Percentiles rank a stretch among this genome's conserved stretches.
phyloP scores from a whole-genome alignment of 495 filamentous ascomycete species.

The Podospora sp. region DNA sequence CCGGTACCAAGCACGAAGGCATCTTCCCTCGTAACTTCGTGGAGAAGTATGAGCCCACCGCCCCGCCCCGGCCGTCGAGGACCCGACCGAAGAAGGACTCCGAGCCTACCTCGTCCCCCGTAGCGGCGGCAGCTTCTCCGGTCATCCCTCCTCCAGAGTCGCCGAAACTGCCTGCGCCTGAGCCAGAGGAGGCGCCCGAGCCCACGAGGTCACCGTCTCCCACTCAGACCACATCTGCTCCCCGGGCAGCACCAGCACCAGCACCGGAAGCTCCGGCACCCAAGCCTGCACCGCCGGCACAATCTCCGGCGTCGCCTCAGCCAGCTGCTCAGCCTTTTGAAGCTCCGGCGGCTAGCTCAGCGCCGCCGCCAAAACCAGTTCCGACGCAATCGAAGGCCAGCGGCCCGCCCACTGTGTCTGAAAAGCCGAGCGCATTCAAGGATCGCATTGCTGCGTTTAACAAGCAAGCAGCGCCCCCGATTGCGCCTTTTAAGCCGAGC shows the following conservation, averaged over 20 bases:
- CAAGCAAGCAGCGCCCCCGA: constrained; percentile 78
- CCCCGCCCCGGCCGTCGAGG: constrained; percentile 82
- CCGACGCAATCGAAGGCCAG: constrained; percentile 38
- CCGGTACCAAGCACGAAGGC: constrained; percentile 75
- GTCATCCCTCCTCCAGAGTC: constrained; percentile 61
- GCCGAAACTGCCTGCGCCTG: constrained; percentile 34
- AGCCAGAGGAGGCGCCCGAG: constrained; percentile 37
- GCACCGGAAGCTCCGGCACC: constrained; percentile 41
- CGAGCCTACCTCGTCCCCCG: constrained; percentile 54
- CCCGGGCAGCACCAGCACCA: constrained; percentile 32
- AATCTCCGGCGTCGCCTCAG: constrained; percentile 45
- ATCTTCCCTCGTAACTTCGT: constrained; percentile 98
- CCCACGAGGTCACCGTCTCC: constrained; percentile 29
- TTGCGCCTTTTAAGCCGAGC: constrained; percentile 83
- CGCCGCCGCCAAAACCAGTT: constrained; percentile 50
- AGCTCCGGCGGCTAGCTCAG: constrained; percentile 30
- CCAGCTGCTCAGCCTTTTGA: constrained; percentile 36
- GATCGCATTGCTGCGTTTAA: constrained; percentile 98
- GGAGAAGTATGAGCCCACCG: constrained; percentile 87
- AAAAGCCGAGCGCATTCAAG: constrained; percentile 87
- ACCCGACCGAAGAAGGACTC: constrained; percentile 73
- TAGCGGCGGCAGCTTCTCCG: constrained; percentile 62
- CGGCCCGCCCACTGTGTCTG: constrained; percentile 67
- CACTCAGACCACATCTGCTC: constrained; percentile 29
- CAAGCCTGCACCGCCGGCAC: constrained; percentile 41